Evolutionary conservation across 169 alveolate genomes (phyloP).

Genomic region (Eimeria sp.): DNA sequence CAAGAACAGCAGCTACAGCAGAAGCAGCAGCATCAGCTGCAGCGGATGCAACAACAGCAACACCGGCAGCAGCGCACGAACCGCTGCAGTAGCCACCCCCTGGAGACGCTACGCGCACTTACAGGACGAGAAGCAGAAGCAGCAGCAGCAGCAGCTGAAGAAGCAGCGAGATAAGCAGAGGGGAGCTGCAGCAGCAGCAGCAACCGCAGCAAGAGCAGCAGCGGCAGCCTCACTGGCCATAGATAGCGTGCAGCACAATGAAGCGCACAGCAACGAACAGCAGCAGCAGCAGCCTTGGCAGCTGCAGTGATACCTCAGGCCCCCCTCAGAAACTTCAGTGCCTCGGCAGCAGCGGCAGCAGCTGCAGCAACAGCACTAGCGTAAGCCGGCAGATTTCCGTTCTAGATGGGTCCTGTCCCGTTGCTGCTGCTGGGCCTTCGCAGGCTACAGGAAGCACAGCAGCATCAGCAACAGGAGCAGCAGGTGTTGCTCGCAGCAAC

Average conservation of each 20-base stretch:
- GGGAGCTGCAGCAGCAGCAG: not conserved
- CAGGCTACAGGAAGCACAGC: constrained; percentile 6
- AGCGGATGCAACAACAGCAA: not conserved
- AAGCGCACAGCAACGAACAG: constrained; percentile 66
- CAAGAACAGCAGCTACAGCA: constrained; percentile 5
- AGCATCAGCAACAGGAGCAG: not conserved
- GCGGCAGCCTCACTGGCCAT: not conserved
- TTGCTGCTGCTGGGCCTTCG: not conserved
- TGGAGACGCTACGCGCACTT: not conserved
- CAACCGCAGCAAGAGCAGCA: not conserved
- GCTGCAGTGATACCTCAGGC: constrained; percentile 37
- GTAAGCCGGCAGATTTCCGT: constrained; percentile 24
- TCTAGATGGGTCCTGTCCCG: constrained; percentile 35
- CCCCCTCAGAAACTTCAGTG: constrained; percentile 52
- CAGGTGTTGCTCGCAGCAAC: constrained; percentile 9
- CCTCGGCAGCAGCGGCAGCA: constrained; percentile 50
- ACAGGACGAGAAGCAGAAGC: constrained; percentile 1
- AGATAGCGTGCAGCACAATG: not conserved
- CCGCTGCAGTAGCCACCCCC: not conserved
- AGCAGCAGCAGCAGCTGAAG: constrained; percentile 7
- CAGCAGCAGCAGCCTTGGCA: constrained; percentile 73
- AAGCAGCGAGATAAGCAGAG: not conserved
- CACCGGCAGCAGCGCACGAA: not conserved
- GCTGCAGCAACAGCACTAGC: constrained; percentile 20
- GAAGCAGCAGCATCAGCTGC: not conserved